Evolutionary conservation across 805 yeast genomes (phyloP), one percentile per base, ranked within the genome.

Genomic region (Candida chilensis): DNA sequence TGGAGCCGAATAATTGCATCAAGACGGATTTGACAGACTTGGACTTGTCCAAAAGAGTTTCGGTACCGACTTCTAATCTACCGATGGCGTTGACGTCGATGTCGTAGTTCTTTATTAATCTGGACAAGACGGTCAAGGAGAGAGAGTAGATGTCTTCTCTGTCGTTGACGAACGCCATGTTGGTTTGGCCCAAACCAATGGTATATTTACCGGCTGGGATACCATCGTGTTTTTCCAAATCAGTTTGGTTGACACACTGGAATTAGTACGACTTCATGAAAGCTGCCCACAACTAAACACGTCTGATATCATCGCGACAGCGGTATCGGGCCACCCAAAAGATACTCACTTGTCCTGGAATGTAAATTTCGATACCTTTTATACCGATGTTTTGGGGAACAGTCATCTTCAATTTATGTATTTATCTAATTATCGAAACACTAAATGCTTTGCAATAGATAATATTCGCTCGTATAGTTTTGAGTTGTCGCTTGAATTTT

Each of bases 51-150:
- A 92, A 69, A 47, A 92, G 68, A 30, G 98, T 90, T 68, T 92
- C 98, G 35, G 98, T 92, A 50, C 98, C 98, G 39, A 92, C 97
- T 63, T 92, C 98, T 47, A 92, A 71, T 57, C 98, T 78, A 46
- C 98, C 98, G 50, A 92, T 75, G 33, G 71, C 62, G 52, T 68
- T 64, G 30, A 85, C 74, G 57, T 90, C 96, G 46, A 92, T 72
- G 56, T 78, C 67, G 71, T 86, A 78, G 67, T 87, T 79, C 48
- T 75, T 68, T 48, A 92, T 62, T 50, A 92, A 72, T 36, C 74
- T 75, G 38, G 81, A 74, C 37, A 83, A 68, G 14, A 71, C 96
- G n/a, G 97, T 92, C 51, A 92, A 67, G n/a, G 84, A 64, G 71
- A 92, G 69, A 21, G 98, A 92, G 67, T 88, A 88, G 48, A 87